These are phyloP conservation scores for Apophysomyces sp. DNA, from an alignment of 371 early-diverging fungal species.

Conservation along the genomic window DNA sequence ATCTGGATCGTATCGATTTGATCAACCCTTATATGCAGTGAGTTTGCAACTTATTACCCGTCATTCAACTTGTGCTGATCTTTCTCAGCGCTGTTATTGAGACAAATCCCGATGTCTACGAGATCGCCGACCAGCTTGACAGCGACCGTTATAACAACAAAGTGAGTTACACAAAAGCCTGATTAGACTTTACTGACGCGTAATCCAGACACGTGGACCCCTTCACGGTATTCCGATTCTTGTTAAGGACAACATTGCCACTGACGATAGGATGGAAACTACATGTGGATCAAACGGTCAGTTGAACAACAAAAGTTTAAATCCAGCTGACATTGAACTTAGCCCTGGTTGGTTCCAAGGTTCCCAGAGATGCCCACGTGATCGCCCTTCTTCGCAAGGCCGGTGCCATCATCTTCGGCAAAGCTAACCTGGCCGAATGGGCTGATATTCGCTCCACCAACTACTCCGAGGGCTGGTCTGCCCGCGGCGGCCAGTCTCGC, in stretches of 20 bases:
- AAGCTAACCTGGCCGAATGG: constrained; percentile 94
- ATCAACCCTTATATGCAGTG: constrained; percentile 11
- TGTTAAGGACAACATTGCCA: constrained; percentile 77
- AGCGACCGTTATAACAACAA: neutral
- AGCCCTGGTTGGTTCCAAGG: constrained; percentile 11
- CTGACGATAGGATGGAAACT: constrained; percentile 21
- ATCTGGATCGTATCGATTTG: constrained; percentile 7
- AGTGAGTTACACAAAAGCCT: neutral
- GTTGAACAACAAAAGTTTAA: neutral
- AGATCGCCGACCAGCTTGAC: constrained; percentile 12
- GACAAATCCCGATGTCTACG: constrained; percentile 9
- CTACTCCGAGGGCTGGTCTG: constrained; percentile 17
- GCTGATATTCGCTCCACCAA: constrained; percentile 11
- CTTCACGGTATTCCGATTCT: constrained; percentile 66
- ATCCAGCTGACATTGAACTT: neutral
- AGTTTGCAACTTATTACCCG: neutral
- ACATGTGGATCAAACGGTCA: constrained; percentile 9
- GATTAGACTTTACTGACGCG: neutral
- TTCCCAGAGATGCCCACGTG: constrained; percentile 59
- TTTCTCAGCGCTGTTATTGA: constrained; percentile 10
- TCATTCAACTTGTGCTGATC: neutral
- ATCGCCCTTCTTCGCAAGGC: constrained; percentile 59
- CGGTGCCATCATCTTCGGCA: constrained; percentile 78
- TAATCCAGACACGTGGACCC: constrained; percentile 16
- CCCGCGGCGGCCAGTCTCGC: constrained; percentile 15